Conservation (phyloP, 2,329 filamentous ascomycete species). For the Plectosphaerella cucumerina region DNA sequence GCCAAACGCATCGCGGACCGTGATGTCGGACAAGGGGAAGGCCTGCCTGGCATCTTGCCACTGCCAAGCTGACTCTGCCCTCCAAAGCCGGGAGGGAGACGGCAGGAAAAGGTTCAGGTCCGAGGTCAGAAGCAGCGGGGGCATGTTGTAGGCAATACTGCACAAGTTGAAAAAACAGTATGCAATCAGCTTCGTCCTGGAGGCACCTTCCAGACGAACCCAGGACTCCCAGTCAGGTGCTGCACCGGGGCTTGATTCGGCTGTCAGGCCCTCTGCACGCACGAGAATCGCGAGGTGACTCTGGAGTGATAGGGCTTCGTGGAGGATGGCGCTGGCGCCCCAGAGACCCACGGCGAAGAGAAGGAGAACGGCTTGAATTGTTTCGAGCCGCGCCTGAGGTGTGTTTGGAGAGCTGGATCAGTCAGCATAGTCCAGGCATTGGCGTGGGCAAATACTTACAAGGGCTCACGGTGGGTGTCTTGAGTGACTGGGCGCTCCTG, state of each 20-base stretch:
- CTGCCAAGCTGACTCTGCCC: conserved; percentile 52
- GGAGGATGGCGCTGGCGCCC: conserved; percentile 56
- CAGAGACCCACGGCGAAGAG: conserved; percentile 58
- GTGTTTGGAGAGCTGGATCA: conserved; percentile 50
- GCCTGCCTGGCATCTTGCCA: conserved; percentile 55
- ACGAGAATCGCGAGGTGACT: conserved; percentile 54
- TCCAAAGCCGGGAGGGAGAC: conserved; percentile 51
- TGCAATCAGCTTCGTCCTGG: conserved; percentile 55
- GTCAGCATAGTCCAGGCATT: neutral
- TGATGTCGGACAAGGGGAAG: conserved; percentile 45
- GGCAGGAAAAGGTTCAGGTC: conserved; percentile 54
- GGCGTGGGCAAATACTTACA: conserved; percentile 36
- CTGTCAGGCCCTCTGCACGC: conserved; percentile 51
- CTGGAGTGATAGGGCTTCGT: conserved; percentile 56
- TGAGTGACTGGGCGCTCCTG: conserved; percentile 53
- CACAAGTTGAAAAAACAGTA: conserved; percentile 62
- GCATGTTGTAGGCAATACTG: conserved; percentile 58
- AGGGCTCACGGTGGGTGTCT: conserved; percentile 55
- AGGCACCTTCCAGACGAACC: conserved; percentile 52
- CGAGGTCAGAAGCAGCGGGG: conserved; percentile 52
- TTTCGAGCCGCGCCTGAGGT: conserved; percentile 56
- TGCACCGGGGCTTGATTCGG: conserved; percentile 40
- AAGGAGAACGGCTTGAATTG: conserved; percentile 59
- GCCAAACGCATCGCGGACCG: conserved; percentile 53
- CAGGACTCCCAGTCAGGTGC: conserved; percentile 55